These are phyloP conservation scores for Sarocladium oryzae DNA, from an alignment of 2,329 filamentous ascomycete genomes.

Conservation along the genomic window DNA sequence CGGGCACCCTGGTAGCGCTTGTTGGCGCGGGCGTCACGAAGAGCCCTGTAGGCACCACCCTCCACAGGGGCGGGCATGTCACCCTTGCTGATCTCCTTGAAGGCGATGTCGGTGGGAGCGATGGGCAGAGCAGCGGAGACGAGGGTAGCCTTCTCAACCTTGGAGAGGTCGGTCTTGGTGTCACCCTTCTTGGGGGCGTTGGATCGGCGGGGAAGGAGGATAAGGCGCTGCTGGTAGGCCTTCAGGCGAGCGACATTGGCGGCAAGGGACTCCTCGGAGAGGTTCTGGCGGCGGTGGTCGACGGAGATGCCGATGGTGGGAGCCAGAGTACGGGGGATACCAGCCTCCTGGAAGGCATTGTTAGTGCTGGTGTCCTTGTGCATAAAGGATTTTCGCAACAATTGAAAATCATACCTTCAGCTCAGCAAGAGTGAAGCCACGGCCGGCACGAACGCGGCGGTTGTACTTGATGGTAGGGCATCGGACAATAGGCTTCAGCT, in stretches of 20 bases:
- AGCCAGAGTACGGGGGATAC: slow-evolving; percentile 89
- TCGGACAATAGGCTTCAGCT: slow-evolving; percentile 90
- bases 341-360: slow-evolving; percentile 63
- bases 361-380: background rate
- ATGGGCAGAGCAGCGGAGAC: slow-evolving; percentile 61
- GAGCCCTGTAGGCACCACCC: slow-evolving; percentile 79
- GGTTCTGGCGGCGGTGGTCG: slow-evolving; percentile 94
- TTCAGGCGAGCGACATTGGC: slow-evolving; percentile 96
- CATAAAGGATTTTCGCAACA: background rate
- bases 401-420: slow-evolving; percentile 69
- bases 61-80: slow-evolving; percentile 68
- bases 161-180: slow-evolving; percentile 72
- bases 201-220: slow-evolving; percentile 94
- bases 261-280: slow-evolving; percentile 89
- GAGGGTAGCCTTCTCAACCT: slow-evolving; percentile 51
- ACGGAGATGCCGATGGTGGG: slow-evolving; percentile 95
- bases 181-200: slow-evolving; percentile 93
- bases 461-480: slow-evolving; percentile 99
- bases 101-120: slow-evolving; percentile 54
- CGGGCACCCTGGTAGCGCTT: slow-evolving; percentile 74
- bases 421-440: slow-evolving; percentile 96
- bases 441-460: slow-evolving; percentile 91
- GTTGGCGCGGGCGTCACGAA: slow-evolving; percentile 79
- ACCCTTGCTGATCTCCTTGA: slow-evolving; percentile 75
- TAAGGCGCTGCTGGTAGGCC: slow-evolving; percentile 92